phyloP scores from a whole-genome alignment of 805 yeast genomes.

The Clavispora vitiphila region DNA sequence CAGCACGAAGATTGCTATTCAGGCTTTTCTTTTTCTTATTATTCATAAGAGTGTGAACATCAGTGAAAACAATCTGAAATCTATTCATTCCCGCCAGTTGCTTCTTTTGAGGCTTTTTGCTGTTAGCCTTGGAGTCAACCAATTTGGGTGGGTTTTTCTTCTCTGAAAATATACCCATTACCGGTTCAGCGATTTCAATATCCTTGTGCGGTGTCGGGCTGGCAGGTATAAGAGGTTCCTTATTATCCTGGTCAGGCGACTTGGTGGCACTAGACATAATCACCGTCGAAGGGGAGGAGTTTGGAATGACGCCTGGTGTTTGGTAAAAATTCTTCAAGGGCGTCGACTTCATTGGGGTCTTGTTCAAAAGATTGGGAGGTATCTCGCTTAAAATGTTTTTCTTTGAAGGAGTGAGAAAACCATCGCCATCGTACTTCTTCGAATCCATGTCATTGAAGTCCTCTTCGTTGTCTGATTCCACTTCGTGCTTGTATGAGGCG shows the following conservation, averaged over 20 bases:
- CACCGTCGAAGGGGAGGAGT: slow-evolving; percentile 40
- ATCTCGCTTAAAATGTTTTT: slow-evolving; percentile 21
- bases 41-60: slow-evolving; percentile 19
- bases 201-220: slow-evolving; percentile 37
- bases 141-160: slow-evolving; percentile 7
- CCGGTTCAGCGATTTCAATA: slow-evolving; percentile 20
- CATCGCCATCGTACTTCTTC: slow-evolving; percentile 2
- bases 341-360: slow-evolving; percentile 13
- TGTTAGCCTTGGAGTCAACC: slow-evolving; percentile 4
- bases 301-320: slow-evolving; percentile 26
- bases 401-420: slow-evolving; percentile 32
- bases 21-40: slow-evolving; percentile 12
- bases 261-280: slow-evolving; percentile 30
- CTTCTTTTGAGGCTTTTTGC: slow-evolving; percentile 17
- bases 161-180: slow-evolving; percentile 37
- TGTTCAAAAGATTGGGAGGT: slow-evolving; percentile 10
- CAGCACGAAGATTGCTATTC: background rate
- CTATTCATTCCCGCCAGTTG: slow-evolving; percentile 9
- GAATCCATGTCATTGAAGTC: slow-evolving; percentile 5
- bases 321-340: slow-evolving; percentile 15
- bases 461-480: slow-evolving; percentile 12
- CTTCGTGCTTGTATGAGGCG: slow-evolving; percentile 11
- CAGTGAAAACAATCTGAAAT: slow-evolving; percentile 18
- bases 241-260: slow-evolving; percentile 10
- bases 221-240: slow-evolving; percentile 16